Percentiles rank a stretch among this genome's conserved stretches.
Conservation (phyloP, 2,329 filamentous ascomycete species). For the Ophiognomonia clavigignenti-juglandacearum region DNA sequence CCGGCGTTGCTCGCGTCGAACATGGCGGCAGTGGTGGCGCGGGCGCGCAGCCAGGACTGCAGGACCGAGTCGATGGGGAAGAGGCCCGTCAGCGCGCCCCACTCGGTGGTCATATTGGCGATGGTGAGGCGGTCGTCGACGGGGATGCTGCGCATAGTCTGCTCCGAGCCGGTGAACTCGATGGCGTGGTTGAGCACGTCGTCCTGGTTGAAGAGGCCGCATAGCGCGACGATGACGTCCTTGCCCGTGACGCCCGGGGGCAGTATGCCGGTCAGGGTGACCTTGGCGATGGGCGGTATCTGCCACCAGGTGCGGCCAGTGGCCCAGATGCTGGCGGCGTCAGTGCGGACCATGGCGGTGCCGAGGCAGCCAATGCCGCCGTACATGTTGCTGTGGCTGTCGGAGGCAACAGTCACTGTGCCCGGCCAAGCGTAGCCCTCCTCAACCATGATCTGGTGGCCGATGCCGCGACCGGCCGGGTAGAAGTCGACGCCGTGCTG, state of each 20-base stretch:
- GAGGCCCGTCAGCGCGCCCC: conserved; percentile 41
- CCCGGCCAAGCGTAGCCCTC: conserved; percentile 81
- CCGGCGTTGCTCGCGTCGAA: conserved; percentile 51
- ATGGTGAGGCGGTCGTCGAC: conserved; percentile 73
- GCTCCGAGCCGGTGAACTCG: conserved; percentile 77
- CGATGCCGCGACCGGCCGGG: conserved; percentile 73
- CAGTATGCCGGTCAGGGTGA: conserved; percentile 70
- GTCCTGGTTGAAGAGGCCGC: conserved; percentile 77
- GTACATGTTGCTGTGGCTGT: conserved; percentile 78
- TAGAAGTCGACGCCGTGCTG: conserved; percentile 75
- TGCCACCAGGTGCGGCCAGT: conserved; percentile 85
- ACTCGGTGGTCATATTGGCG: conserved; percentile 78
- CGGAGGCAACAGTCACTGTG: conserved; percentile 73
- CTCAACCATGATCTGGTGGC: conserved; percentile 83
- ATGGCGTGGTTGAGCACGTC: conserved; percentile 89
- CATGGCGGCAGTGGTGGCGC: conserved; percentile 68
- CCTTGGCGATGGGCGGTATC: conserved; percentile 75
- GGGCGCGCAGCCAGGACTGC: conserved; percentile 60
- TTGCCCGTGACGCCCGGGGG: conserved; percentile 84
- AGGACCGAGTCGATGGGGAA: conserved; percentile 26
- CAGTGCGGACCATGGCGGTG: conserved; percentile 79
- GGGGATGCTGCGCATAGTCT: conserved; percentile 68
- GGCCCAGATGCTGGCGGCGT: conserved; percentile 81
- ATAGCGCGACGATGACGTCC: conserved; percentile 87
- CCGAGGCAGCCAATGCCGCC: conserved; percentile 74